Conservation (phyloP, 257 asterid species). For the Penstemon eatonii region DNA sequence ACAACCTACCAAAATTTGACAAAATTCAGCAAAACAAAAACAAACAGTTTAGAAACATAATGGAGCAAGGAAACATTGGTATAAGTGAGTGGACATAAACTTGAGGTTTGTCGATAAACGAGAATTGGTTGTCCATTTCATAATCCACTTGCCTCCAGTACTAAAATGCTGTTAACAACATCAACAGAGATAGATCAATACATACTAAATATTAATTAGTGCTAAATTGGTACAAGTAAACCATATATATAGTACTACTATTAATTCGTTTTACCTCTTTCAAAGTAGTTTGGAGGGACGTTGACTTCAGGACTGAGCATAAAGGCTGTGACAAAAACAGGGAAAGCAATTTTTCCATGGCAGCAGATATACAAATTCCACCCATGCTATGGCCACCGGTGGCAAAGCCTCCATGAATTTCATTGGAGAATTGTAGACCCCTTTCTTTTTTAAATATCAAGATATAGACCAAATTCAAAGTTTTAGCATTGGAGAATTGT, state of each 20-base stretch:
- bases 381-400: conserved; percentile 45
- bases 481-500: no score
- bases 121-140: conserved; percentile 25
- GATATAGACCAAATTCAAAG: no score
- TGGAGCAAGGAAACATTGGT: conserved; percentile 45
- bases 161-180: conserved; percentile 20
- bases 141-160: conserved; percentile 26
- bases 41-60: neutral
- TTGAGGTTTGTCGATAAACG: conserved; percentile 34
- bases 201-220: no score
- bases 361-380: conserved; percentile 39
- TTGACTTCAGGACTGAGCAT: conserved; percentile 40
- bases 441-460: no score
- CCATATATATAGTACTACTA: neutral
- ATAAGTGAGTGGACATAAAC: conserved; percentile 31
- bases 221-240: no score
- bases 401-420: conserved; percentile 39
- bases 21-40: neutral
- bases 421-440: conserved; percentile 30
- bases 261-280: conserved; percentile 29
- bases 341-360: conserved; percentile 44
- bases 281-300: neutral
- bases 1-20: no score
- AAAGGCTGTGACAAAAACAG: conserved; percentile 40
- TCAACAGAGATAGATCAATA: no score